phyloP scores from a whole-genome alignment of 1,284 basidiomycete genomes.

The Phellinidium pouzarii region DNA sequence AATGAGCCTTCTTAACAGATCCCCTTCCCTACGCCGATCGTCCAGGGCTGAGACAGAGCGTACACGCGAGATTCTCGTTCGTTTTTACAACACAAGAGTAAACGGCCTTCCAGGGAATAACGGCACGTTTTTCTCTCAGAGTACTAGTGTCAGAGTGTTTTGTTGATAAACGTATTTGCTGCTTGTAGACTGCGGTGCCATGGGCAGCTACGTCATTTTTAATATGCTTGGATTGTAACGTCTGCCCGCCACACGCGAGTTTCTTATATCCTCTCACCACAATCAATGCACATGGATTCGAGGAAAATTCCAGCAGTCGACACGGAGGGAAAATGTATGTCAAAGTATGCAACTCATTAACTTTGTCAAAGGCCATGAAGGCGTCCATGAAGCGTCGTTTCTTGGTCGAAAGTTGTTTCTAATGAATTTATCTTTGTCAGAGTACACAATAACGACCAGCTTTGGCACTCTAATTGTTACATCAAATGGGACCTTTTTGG shows the following conservation, averaged over 20 bases:
- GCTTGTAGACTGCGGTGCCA: conserved; percentile 40
- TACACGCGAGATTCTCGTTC: conserved; percentile 44
- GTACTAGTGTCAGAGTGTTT: conserved; percentile 9
- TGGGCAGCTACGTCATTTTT: conserved; percentile 61
- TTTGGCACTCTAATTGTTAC: conserved; percentile 55
- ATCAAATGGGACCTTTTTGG: conserved; percentile 56
- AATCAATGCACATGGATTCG: conserved; percentile 44
- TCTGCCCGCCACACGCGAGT: conserved; percentile 51
- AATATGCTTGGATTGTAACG: conserved; percentile 56
- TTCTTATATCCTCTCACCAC: conserved; percentile 55
- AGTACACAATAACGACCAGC: conserved; percentile 46
- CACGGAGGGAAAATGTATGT: conserved; percentile 49
- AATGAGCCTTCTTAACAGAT: conserved; percentile 59
- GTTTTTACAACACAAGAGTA: conserved; percentile 48
- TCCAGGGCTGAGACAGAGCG: conserved; percentile 50
- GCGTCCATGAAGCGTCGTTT: too few relatives aligned
- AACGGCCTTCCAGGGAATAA: conserved; percentile 57
- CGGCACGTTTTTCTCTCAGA: conserved; percentile 29
- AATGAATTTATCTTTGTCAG: too few relatives aligned
- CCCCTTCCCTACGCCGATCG: conserved; percentile 52
- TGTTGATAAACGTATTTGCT: conserved; percentile 19
- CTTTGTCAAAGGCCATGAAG: too few relatives aligned
- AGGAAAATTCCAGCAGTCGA: conserved; percentile 43
- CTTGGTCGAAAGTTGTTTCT: too few relatives aligned
- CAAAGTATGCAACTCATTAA: conserved; percentile 34